Conservation (phyloP, 306 rosid genomes). For the Lupinus albus region DNA sequence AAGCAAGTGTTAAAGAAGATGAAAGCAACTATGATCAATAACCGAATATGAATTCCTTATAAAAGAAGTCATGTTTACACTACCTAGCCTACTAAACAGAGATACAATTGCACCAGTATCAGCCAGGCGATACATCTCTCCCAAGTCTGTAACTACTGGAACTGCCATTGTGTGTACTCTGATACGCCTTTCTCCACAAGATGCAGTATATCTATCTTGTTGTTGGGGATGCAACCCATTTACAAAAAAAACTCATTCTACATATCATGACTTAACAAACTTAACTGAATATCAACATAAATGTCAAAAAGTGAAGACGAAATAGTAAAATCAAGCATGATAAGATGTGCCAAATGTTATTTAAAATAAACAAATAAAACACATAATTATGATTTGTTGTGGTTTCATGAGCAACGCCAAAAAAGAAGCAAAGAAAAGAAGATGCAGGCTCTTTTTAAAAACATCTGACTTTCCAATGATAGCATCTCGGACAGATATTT, state of each 20-base stretch:
- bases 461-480: constrained; percentile 12
- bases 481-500: constrained; percentile 21
- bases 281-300: constrained; percentile 18
- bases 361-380: not conserved
- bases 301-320: constrained; percentile 24
- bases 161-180: constrained; percentile 95
- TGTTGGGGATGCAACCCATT: constrained; percentile 54
- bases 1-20: constrained; percentile 37
- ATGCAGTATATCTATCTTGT: constrained; percentile 84
- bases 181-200: constrained; percentile 98
- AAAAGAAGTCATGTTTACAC: constrained; percentile 32
- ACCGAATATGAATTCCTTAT: constrained; percentile 28
- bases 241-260: constrained; percentile 1
- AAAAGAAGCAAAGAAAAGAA: not conserved
- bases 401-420: constrained; percentile 9
- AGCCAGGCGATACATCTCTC: constrained; percentile 86
- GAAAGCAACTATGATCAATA: constrained; percentile 41
- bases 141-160: constrained; percentile 87
- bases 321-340: constrained; percentile 31
- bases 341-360: constrained; percentile 19
- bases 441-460: constrained; percentile 14
- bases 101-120: constrained; percentile 89
- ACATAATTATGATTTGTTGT: not conserved
- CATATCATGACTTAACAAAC: constrained; percentile 32
- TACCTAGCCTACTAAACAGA: constrained; percentile 86